phyloP scores from a whole-genome alignment of 2,329 filamentous ascomycete genomes.

The Talaromyces verruculosus region DNA sequence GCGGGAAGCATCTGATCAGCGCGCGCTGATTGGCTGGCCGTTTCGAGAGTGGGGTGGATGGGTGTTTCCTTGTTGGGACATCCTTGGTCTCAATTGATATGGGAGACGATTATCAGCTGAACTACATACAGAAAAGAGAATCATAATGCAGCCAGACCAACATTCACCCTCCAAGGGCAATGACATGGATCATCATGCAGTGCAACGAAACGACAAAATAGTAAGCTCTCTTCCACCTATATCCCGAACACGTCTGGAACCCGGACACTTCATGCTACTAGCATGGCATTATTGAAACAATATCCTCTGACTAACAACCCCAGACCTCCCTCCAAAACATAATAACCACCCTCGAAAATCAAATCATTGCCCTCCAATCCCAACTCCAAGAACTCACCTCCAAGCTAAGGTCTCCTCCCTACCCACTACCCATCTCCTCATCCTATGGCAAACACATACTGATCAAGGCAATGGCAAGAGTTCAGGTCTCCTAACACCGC shows the following conservation, averaged over 20 bases:
- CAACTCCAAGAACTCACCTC: conserved; percentile 36
- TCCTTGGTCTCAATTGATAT: neutral
- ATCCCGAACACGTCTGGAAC: neutral
- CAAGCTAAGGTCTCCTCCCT: conserved; percentile 37
- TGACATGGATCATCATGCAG: neutral
- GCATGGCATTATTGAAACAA: neutral
- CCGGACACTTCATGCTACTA: neutral
- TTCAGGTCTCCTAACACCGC: conserved; percentile 36
- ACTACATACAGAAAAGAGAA: neutral
- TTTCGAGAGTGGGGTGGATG: neutral
- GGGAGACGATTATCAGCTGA: neutral
- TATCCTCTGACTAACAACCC: neutral
- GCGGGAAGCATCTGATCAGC: conserved; percentile 11
- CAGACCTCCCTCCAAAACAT: conserved; percentile 26
- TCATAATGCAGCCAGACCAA: neutral
- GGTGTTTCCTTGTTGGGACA: conserved; percentile 1
- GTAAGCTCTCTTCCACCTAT: neutral
- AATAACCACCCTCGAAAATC: conserved; percentile 47
- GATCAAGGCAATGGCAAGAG: neutral
- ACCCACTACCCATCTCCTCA: neutral
- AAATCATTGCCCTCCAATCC: conserved; percentile 41
- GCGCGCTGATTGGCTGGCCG: neutral
- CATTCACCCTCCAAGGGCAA: neutral
- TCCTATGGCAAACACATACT: neutral
- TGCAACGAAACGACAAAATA: conserved; percentile 24